Conservation (phyloP, 208 protist species). For the Trypanosoma boissoni region DNA sequence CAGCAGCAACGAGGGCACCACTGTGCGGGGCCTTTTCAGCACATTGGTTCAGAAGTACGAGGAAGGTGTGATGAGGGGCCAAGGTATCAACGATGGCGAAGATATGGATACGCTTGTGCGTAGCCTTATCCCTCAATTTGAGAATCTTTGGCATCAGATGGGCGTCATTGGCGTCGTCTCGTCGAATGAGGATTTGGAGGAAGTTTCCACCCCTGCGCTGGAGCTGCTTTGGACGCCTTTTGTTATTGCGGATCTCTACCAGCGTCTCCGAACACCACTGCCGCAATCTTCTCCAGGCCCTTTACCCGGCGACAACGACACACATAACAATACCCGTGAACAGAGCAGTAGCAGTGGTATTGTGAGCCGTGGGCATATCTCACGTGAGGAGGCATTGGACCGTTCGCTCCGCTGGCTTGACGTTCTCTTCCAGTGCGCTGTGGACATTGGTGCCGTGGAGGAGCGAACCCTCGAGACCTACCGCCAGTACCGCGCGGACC, state of each 20-base stretch:
- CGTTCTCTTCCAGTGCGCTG: slow-evolving; percentile 75
- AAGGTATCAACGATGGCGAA: not conserved
- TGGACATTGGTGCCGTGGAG: slow-evolving; percentile 57
- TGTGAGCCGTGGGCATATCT: slow-evolving; percentile 20
- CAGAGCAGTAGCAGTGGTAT: not conserved
- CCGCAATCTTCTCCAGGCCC: slow-evolving; percentile 8
- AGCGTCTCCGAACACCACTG: slow-evolving; percentile 54
- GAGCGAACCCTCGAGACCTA: slow-evolving; percentile 73
- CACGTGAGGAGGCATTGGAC: slow-evolving; percentile 61
- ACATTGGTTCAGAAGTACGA: slow-evolving; percentile 47
- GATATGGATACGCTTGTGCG: slow-evolving; percentile 29
- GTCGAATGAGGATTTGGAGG: slow-evolving; percentile 76
- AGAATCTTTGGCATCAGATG: slow-evolving; percentile 69
- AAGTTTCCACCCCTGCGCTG: slow-evolving; percentile 75
- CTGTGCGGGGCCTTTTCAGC: slow-evolving; percentile 65
- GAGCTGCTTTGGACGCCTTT: slow-evolving; percentile 86
- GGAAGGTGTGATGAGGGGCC: slow-evolving; percentile 7
- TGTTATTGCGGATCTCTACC: slow-evolving; percentile 79
- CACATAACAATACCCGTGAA: not conserved
- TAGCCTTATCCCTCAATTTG: slow-evolving; percentile 48
- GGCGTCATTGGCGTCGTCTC: slow-evolving; percentile 63
- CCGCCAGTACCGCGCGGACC: slow-evolving; percentile 46
- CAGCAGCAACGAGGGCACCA: slow-evolving; percentile 14
- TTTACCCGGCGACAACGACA: not conserved
- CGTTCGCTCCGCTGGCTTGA: slow-evolving; percentile 68